Conservation (phyloP, 2,329 filamentous ascomycete species). For the Neophaeococcomyces mojaviensis region DNA sequence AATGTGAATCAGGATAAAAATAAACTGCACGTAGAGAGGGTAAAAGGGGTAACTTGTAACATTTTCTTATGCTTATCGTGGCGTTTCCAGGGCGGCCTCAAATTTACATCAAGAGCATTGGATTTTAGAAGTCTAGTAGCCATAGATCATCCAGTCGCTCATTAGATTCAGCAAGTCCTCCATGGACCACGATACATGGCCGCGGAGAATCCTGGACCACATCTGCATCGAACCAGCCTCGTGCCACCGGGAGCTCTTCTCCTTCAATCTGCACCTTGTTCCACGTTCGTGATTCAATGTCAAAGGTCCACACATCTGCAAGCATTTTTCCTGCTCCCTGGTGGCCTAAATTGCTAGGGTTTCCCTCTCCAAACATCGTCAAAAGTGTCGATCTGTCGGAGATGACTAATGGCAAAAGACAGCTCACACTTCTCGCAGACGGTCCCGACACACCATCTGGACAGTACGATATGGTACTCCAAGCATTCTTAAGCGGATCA, state of each 20-base stretch:
- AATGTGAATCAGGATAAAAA: too few relatives aligned
- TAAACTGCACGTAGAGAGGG: too few relatives aligned
- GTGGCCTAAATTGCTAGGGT: slow-evolving; percentile 47
- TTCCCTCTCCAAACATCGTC: slow-evolving; percentile 48
- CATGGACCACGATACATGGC: slow-evolving; percentile 45
- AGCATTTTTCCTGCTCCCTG: slow-evolving; percentile 52
- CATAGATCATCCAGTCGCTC: slow-evolving; percentile 45
- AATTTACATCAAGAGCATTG: too few relatives aligned
- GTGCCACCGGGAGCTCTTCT: slow-evolving; percentile 28
- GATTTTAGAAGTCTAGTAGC: slow-evolving; percentile 31
- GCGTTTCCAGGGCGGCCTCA: too few relatives aligned
- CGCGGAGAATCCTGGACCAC: slow-evolving; percentile 26
- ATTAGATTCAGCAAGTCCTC: slow-evolving; percentile 47
- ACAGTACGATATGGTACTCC: slow-evolving; percentile 28
- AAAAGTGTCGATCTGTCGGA: slow-evolving; percentile 33
- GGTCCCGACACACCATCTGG: slow-evolving; percentile 42
- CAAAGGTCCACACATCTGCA: slow-evolving; percentile 44
- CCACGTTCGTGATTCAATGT: slow-evolving; percentile 31
- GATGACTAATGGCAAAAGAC: slow-evolving; percentile 36
- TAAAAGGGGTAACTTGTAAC: too few relatives aligned
- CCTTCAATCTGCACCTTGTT: slow-evolving; percentile 24
- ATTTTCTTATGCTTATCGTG: too few relatives aligned
- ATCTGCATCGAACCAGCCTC: slow-evolving; percentile 51
- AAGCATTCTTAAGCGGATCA: slow-evolving; percentile 31
- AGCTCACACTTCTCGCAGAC: slow-evolving; percentile 43